phyloP scores from a whole-genome alignment of 148 eudicot genomes.

The Cornus controversa region DNA sequence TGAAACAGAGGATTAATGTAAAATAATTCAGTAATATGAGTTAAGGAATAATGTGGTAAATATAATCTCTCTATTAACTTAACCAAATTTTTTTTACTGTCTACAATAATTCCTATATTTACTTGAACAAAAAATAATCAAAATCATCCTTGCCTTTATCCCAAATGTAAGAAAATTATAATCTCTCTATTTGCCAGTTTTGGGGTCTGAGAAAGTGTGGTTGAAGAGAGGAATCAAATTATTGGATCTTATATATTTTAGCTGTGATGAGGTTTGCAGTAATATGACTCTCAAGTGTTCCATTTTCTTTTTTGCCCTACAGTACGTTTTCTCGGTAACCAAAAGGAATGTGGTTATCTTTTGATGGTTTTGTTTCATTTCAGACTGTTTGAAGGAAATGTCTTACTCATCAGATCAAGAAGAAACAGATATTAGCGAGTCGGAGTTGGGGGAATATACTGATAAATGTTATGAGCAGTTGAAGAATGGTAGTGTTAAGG shows the following conservation, averaged over 20 bases:
- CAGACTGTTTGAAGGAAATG: conserved; percentile 16
- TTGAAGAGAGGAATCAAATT: too few species aligned
- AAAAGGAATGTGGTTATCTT: not conserved
- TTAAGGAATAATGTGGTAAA: too few species aligned
- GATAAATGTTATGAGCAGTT: conserved; percentile 34
- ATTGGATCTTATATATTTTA: too few species aligned
- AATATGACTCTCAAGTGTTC: not conserved
- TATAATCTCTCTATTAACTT: too few species aligned
- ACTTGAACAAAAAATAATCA: too few species aligned
- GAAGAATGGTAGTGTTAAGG: conserved; percentile 22
- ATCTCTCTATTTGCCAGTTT: too few species aligned
- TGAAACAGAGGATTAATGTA: too few species aligned
- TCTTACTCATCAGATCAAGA: conserved; percentile 37
- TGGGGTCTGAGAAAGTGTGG: not conserved
- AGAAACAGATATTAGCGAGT: conserved; percentile 46
- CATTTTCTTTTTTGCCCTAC: not conserved
- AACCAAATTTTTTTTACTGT: too few species aligned
- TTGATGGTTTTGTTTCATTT: not conserved
- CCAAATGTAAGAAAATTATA: too few species aligned
- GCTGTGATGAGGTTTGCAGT: not conserved
- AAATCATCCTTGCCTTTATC: too few species aligned
- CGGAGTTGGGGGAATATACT: conserved; percentile 45
- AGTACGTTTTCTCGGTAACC: not conserved
- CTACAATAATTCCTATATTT: too few species aligned
- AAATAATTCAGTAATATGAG: too few species aligned